These are phyloP conservation scores for Manihot esculenta DNA, from an alignment of 441 rosid genomes.

Conservation along the genomic window DNA sequence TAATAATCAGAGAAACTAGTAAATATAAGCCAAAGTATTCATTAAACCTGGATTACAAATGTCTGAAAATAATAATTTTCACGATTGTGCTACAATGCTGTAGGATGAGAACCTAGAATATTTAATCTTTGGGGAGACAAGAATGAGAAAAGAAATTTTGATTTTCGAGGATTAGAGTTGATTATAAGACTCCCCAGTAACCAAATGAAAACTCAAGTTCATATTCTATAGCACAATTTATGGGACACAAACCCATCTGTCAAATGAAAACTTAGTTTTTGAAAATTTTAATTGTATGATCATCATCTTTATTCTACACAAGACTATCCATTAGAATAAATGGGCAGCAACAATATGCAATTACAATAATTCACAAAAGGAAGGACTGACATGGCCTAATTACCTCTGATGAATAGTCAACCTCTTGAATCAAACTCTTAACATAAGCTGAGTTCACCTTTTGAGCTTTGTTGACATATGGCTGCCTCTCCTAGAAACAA, in stretches of 20 bases:
- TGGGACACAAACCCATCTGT: no score
- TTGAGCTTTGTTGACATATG: slow-evolving; percentile 38
- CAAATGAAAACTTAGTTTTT: no score
- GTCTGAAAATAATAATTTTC: background rate
- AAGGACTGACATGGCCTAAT: background rate
- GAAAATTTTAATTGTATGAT: no score
- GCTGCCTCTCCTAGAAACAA: slow-evolving; percentile 48
- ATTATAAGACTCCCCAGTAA: no score
- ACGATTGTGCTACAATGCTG: background rate
- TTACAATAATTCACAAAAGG: background rate
- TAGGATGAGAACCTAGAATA: no score
- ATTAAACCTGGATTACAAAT: background rate
- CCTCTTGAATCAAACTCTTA: slow-evolving; percentile 39
- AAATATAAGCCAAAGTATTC: background rate
- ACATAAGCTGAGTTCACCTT: slow-evolving; percentile 39
- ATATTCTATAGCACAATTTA: no score
- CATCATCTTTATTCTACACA: background rate
- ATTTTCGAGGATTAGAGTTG: no score
- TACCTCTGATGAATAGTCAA: slow-evolving; percentile 40
- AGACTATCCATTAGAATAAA: background rate
- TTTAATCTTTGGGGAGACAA: background rate
- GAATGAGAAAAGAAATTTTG: background rate
- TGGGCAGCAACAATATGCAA: background rate
- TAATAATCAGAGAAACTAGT: background rate
- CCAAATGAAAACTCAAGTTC: no score